Conservation (phyloP, 139 green algal species). For the Dunaliella primolecta region DNA sequence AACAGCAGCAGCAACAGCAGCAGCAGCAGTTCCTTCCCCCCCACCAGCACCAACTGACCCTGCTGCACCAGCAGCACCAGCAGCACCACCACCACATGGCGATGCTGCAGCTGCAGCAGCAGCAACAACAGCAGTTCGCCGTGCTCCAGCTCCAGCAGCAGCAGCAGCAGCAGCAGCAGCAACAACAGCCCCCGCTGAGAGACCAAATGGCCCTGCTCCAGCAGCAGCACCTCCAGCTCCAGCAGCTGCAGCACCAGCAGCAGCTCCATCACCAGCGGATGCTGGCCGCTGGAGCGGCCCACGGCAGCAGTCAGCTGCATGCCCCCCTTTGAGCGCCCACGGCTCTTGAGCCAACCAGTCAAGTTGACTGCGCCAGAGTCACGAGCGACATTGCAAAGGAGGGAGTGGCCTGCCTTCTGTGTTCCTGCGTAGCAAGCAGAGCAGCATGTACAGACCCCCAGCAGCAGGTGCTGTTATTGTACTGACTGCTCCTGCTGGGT, state of each 20-base stretch:
- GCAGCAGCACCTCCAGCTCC: neutral
- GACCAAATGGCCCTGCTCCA: neutral
- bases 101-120: conserved; percentile 27
- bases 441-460: neutral
- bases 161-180: neutral
- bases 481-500: no score
- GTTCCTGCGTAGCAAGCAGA: no score
- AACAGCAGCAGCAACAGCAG: neutral
- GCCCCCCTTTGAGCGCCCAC: no score
- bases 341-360: neutral
- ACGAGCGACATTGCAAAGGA: neutral
- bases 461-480: no score
- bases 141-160: neutral
- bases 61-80: conserved; percentile 35
- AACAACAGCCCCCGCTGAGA: neutral
- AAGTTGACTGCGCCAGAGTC: neutral
- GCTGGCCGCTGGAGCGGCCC: no score
- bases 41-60: conserved; percentile 38
- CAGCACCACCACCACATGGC: neutral
- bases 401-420: no score
- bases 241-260: neutral
- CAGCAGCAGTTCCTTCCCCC: no score
- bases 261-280: no score
- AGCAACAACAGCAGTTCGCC: conserved; percentile 30
- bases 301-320: no score